phyloP scores from a whole-genome alignment of 139 green algal species.

The Chlorella sp. region DNA sequence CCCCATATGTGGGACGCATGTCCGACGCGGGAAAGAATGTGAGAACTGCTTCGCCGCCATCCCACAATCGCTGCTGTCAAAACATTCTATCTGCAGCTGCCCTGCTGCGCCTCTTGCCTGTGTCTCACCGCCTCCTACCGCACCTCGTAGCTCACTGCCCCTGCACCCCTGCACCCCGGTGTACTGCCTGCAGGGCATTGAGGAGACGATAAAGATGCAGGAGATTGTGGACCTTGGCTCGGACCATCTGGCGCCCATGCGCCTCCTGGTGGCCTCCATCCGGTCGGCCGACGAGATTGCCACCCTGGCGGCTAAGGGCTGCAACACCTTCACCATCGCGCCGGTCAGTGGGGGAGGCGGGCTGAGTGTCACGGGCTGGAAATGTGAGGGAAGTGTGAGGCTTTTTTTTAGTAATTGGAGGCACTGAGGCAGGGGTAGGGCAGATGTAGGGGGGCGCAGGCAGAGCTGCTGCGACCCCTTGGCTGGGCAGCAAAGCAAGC shows the following conservation, averaged over 20 bases:
- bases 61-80: no score
- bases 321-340: slow-evolving; percentile 87
- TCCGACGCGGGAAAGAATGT: slow-evolving; percentile 61
- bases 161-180: not conserved
- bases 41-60: not conserved
- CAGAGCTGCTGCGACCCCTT: no score
- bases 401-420: no score
- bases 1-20: slow-evolving; percentile 88
- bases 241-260: slow-evolving; percentile 37
- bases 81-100: no score
- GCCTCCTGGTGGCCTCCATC: slow-evolving; percentile 82
- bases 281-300: slow-evolving; percentile 63
- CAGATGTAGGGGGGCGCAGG: no score
- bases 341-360: slow-evolving; percentile 34
- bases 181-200: slow-evolving; percentile 50
- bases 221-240: slow-evolving; percentile 50
- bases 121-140: not conserved
- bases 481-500: no score
- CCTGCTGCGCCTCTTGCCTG: not conserved
- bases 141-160: no score
- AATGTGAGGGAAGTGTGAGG: no score
- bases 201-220: slow-evolving; percentile 70
- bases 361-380: no score
- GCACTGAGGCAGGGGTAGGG: no score
- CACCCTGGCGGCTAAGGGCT: slow-evolving; percentile 67